Evolutionary conservation across 2,329 filamentous ascomycete species (phyloP).

Genomic region (Aspergillus sergii): DNA sequence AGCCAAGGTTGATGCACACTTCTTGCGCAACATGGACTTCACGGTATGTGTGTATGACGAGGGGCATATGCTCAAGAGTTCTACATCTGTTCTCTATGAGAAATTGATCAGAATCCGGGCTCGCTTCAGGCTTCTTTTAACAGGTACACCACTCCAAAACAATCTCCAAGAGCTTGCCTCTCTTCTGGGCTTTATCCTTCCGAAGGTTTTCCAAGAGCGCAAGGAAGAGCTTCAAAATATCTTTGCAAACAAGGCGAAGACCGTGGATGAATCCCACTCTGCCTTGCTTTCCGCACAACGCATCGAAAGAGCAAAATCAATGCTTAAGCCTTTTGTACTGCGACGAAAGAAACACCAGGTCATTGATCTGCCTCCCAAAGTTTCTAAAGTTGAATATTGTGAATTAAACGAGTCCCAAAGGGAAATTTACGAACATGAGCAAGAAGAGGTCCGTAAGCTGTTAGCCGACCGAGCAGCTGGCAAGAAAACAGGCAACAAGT

Average conservation of each 20-base stretch:
- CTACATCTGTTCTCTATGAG: slow-evolving; percentile 77
- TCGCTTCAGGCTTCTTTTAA: slow-evolving; percentile 82
- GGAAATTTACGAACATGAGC: slow-evolving; percentile 71
- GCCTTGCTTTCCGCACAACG: slow-evolving; percentile 84
- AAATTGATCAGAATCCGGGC: slow-evolving; percentile 76
- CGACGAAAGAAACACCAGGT: slow-evolving; percentile 93
- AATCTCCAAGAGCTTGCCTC: slow-evolving; percentile 91
- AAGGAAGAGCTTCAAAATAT: slow-evolving; percentile 80
- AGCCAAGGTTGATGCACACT: slow-evolving; percentile 62
- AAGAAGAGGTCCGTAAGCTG: slow-evolving; percentile 63
- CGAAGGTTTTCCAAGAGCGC: slow-evolving; percentile 74
- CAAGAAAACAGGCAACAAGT: slow-evolving; percentile 57
- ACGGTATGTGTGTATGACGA: slow-evolving; percentile 80
- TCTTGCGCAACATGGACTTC: slow-evolving; percentile 64
- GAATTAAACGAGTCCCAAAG: slow-evolving; percentile 73
- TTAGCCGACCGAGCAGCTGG: slow-evolving; percentile 60
- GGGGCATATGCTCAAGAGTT: slow-evolving; percentile 90
- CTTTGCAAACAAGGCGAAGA: slow-evolving; percentile 89
- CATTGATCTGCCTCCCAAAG: slow-evolving; percentile 81
- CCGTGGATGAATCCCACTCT: slow-evolving; percentile 71
- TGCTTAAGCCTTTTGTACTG: slow-evolving; percentile 92
- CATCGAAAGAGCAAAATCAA: slow-evolving; percentile 82
- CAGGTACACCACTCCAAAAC: slow-evolving; percentile 93
- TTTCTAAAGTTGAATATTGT: slow-evolving; percentile 76
- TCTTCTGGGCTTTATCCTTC: slow-evolving; percentile 91